Base-by-base conservation (phyloP, 208 protist genomes). In the Trypanosoma cruzi region DNA sequence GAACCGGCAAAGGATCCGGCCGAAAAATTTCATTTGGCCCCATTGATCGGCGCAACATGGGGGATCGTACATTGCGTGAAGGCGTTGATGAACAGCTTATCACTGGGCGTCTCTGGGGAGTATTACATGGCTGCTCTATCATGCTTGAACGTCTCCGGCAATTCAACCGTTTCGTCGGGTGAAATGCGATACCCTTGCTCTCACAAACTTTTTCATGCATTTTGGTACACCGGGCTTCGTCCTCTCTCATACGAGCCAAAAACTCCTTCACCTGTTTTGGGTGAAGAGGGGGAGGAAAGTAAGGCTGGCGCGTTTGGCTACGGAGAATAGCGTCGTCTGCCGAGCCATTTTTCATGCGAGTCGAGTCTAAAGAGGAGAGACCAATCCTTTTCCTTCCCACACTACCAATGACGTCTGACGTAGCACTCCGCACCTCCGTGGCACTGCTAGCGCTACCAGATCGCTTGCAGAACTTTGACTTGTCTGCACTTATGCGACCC, bases 171-270 rank as follows among this genome's bases (percentile, higher is more conserved):
- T 44, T 65, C 22, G 4, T 56, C 14, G 52, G n/a, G 18, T 11
- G n/a, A 13, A 70, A n/a, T 0, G n/a, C 0, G 13, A 70, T 65
- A 26, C 56, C 63, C 40, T 64, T 69, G 29, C 56, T 55, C 24
- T 64, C 40, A 22, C 55, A 75, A 1, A 70, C 13, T 18, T 44
- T 55, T 16, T 70, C 48, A 29, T 75, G 71, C 34, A 53, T 48
- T 26, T 64, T 54, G 2, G 55, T 32, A 13, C 34, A 26, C 24
- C 24, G 34, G 2, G 36, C 56, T 20, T 69, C 63, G 13, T 60
- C 56, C 44, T 64, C 63, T 22, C 48, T 16, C 71, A 69, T 75
- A 20, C 34, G 54, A n/a, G 5, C 59, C 63, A 63, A 64, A 18
- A 68, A 70, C 46, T 31, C 36, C 13, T 64, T 55, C 24, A 44